Evolutionary conservation across 2,329 filamentous ascomycete species (phyloP).

Genomic region (Epichloe coenophiala): DNA sequence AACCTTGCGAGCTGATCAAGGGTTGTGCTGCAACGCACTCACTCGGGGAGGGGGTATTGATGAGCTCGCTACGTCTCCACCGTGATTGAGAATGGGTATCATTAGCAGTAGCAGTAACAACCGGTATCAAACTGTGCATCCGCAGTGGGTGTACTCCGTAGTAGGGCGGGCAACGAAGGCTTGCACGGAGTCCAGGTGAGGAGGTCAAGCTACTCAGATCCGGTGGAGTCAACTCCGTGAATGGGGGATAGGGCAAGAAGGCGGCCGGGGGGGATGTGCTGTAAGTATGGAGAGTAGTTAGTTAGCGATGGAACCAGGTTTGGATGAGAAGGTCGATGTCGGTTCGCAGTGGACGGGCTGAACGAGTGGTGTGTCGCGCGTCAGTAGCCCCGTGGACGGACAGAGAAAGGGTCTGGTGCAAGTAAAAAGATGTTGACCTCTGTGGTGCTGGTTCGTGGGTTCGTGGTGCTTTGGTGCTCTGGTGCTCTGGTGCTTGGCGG

Average conservation of each 20-base stretch:
- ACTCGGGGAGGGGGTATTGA: constrained; percentile 15
- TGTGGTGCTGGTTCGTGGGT: not conserved
- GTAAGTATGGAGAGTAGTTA: constrained; percentile 11
- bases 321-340: constrained; percentile 1
- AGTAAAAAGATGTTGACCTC: not conserved
- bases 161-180: constrained; percentile 1
- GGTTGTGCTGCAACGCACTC: constrained; percentile 9
- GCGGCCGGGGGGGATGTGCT: constrained; percentile 4
- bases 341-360: not conserved
- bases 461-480: not conserved
- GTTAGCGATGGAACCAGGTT: constrained; percentile 3
- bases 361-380: not conserved
- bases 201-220: constrained; percentile 9
- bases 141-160: constrained; percentile 2
- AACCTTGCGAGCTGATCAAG: constrained; percentile 6
- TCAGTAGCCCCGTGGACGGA: not conserved
- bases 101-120: constrained; percentile 1
- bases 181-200: not conserved
- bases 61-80: constrained; percentile 21
- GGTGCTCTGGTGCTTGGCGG: too few relatives aligned
- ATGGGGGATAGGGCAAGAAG: constrained; percentile 5
- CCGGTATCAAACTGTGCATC: constrained; percentile 6
- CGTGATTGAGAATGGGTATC: constrained; percentile 9
- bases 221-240: not conserved
- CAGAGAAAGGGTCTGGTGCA: not conserved